A percentile compares a stretch with the other conserved stretches of the same genome.
Conservation (phyloP, 371 early-diverging fungal species). For the Syncephalastrum monosporum region DNA sequence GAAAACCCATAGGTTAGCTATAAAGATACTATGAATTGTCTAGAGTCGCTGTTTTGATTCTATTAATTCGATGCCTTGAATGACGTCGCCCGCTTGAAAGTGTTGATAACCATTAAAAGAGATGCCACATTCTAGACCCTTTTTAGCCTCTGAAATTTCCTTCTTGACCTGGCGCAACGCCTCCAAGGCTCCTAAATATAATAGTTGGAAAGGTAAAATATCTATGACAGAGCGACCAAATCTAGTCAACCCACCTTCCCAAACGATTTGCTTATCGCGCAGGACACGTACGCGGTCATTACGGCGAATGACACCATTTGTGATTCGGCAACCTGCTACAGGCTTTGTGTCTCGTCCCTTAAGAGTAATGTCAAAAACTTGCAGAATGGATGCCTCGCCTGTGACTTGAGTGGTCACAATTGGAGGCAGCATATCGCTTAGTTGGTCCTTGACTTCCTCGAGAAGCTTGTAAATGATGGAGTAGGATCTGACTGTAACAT, state of each 20-base stretch:
- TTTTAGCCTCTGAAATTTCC: constrained; percentile 82
- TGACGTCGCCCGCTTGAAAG: constrained; percentile 77
- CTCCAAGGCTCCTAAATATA: constrained; percentile 47
- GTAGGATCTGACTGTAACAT: constrained; percentile 67
- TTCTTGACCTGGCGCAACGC: constrained; percentile 84
- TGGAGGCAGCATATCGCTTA: constrained; percentile 83
- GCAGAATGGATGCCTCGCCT: constrained; percentile 87
- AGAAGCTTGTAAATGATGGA: constrained; percentile 89
- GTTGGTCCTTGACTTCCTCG: constrained; percentile 78
- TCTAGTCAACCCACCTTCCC: constrained; percentile 52
- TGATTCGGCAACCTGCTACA: constrained; percentile 88
- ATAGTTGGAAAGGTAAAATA: background rate
- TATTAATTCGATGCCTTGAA: constrained; percentile 65
- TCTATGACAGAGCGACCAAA: background rate
- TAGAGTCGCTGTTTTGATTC: constrained; percentile 52
- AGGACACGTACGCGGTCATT: constrained; percentile 67
- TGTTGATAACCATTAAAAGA: constrained; percentile 78
- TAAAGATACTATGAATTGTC: background rate
- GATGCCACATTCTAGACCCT: constrained; percentile 93
- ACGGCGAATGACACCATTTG: constrained; percentile 69
- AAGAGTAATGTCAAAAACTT: constrained; percentile 76
- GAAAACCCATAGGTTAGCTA: too few relatives aligned
- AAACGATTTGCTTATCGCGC: constrained; percentile 62
- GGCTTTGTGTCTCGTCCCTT: constrained; percentile 65
- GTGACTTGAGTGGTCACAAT: constrained; percentile 70